These are phyloP conservation scores for Fusarium sp. DNA, from an alignment of 2,329 filamentous ascomycete species.

Conservation along the genomic window DNA sequence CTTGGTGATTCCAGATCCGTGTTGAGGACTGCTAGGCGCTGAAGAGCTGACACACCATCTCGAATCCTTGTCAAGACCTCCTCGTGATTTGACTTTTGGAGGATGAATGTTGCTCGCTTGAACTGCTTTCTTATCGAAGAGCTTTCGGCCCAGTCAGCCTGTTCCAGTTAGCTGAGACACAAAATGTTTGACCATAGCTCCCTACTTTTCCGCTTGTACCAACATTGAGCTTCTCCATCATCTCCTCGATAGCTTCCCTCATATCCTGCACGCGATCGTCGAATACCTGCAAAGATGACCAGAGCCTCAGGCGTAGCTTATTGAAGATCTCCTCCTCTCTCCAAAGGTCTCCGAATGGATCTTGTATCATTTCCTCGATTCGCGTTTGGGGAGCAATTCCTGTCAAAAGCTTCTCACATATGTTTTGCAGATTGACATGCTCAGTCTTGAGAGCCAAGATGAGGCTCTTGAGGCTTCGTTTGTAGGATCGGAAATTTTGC, in stretches of 20 bases:
- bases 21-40: neutral
- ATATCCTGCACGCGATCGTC: neutral
- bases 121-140: neutral
- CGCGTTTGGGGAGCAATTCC: neutral
- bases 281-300: neutral
- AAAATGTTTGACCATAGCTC: fast-evolving
- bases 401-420: neutral
- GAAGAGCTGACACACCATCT: neutral
- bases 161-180: neutral
- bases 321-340: neutral
- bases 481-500: neutral
- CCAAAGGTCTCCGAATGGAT: neutral
- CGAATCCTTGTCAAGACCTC: neutral
- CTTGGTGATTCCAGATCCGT: neutral
- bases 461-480: neutral
- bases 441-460: neutral
- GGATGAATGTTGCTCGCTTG: neutral
- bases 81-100: neutral
- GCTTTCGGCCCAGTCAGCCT: fast-evolving
- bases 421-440: neutral
- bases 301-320: neutral
- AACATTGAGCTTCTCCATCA: neutral
- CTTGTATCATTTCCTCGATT: neutral
- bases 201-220: neutral
- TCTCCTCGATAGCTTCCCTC: neutral